These are phyloP conservation scores for Rhizopus arrhizus DNA, from an alignment of 371 early-diverging fungal species.

Conservation along the genomic window DNA sequence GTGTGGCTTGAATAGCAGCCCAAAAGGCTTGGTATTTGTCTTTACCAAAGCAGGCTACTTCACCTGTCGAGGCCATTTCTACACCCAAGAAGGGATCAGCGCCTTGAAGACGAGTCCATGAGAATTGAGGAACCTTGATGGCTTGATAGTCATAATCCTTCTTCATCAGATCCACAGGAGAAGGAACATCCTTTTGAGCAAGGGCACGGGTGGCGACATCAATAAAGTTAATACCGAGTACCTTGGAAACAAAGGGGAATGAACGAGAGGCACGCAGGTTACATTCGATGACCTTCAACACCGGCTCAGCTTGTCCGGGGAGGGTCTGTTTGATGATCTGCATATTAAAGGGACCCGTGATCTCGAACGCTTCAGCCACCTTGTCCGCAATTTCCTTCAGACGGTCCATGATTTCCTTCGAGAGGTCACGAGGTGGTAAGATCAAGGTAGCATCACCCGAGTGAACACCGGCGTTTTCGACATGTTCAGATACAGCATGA, in stretches of 20 bases:
- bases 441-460: conserved; percentile 97
- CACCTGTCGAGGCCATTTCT: conserved; percentile 98
- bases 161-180: conserved; percentile 64
- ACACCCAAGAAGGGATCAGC: conserved; percentile 96
- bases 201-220: conserved; percentile 91
- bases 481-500: conserved; percentile 92
- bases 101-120: conserved; percentile 89
- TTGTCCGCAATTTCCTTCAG: conserved; percentile 84
- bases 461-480: conserved; percentile 97
- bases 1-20: conserved; percentile 88
- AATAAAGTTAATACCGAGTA: conserved; percentile 87
- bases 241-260: conserved; percentile 96
- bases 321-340: conserved; percentile 87
- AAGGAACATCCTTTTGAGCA: conserved; percentile 70
- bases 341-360: conserved; percentile 96
- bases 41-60: conserved; percentile 97
- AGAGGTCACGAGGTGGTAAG: conserved; percentile 89
- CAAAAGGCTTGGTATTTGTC: conserved; percentile 95
- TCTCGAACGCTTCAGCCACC: conserved; percentile 86
- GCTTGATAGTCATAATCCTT: conserved; percentile 69
- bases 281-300: conserved; percentile 96
- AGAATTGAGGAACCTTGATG: conserved; percentile 96
- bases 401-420: conserved; percentile 84
- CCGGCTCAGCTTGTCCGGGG: conserved; percentile 56
- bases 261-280: conserved; percentile 94